Conservation (phyloP, 371 early-diverging fungal genomes). For the Actinomortierella ambigua region DNA sequence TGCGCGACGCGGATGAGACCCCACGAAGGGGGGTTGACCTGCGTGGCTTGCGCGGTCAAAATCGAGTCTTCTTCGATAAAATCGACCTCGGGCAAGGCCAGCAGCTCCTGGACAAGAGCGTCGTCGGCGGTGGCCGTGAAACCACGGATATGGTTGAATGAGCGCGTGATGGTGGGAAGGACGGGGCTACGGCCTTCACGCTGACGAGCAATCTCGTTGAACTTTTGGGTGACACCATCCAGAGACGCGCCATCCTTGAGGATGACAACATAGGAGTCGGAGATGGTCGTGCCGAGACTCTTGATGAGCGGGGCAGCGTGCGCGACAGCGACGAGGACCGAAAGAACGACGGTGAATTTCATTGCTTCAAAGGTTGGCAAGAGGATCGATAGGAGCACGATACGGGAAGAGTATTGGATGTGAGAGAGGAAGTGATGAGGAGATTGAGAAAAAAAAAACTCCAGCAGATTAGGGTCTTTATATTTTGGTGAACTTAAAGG, state of each 20-base stretch:
- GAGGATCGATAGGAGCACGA: no score
- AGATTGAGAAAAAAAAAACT: no score
- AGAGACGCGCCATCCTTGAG: slow-evolving; percentile 25
- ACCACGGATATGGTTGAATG: not conserved
- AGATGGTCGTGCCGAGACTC: slow-evolving; percentile 23
- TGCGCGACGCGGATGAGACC: not conserved
- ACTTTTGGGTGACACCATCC: slow-evolving; percentile 4
- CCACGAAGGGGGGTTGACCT: not conserved
- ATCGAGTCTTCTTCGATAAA: slow-evolving; percentile 6
- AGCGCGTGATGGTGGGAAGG: slow-evolving; percentile 7
- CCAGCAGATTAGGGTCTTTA: no score
- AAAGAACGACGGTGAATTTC: slow-evolving; percentile 9
- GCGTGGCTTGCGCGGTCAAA: not conserved
- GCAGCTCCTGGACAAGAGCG: slow-evolving; percentile 13
- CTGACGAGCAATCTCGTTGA: slow-evolving; percentile 7
- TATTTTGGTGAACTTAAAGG: no score
- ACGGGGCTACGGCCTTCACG: not conserved
- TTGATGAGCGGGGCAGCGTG: slow-evolving; percentile 13
- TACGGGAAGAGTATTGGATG: no score
- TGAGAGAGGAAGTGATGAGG: no score
- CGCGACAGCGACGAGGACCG: slow-evolving; percentile 5
- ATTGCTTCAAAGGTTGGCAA: not conserved
- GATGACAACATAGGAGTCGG: slow-evolving; percentile 43
- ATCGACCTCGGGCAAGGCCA: slow-evolving; percentile 11
- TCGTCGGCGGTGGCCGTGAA: slow-evolving; percentile 4